Evolutionary conservation across 371 early-diverging fungal species (phyloP).

Genomic region (Mucor lusitanicus): DNA sequence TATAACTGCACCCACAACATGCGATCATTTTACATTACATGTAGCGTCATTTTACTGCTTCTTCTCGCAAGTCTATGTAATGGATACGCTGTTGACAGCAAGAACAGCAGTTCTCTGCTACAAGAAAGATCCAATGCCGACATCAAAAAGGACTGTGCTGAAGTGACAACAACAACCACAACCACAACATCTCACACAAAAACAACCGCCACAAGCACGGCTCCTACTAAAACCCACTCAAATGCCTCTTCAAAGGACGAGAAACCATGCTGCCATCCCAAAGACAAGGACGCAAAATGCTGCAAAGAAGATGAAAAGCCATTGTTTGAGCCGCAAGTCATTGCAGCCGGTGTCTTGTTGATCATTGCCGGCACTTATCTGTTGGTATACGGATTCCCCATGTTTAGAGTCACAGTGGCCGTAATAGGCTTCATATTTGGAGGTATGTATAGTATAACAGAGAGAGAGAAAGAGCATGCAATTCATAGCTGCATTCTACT

Average conservation of each 20-base stretch:
- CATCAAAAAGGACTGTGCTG: neutral
- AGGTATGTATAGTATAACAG: conserved; percentile 1
- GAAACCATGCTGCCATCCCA: neutral
- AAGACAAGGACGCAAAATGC: neutral
- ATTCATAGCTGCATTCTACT: neutral
- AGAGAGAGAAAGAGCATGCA: too few species aligned
- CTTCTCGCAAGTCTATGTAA: neutral
- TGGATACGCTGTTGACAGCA: neutral
- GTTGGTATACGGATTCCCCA: conserved; percentile 20
- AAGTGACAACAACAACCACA: neutral
- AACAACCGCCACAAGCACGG: neutral
- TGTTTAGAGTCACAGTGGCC: conserved; percentile 31
- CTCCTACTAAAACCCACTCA: neutral
- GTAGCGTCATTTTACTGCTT: neutral
- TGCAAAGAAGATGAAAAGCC: neutral
- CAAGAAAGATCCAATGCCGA: neutral
- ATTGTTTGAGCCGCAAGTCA: neutral
- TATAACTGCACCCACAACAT: neutral
- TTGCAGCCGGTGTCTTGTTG: conserved; percentile 5
- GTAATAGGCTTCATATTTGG: conserved; percentile 29
- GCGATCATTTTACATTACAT: neutral
- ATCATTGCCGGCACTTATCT: conserved; percentile 22
- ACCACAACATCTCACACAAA: neutral
- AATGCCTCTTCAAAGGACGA: neutral
- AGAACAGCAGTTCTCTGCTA: neutral